Evolutionary conservation across 345 rosid genomes (phyloP).

Genomic region (Adansonia digitata): DNA sequence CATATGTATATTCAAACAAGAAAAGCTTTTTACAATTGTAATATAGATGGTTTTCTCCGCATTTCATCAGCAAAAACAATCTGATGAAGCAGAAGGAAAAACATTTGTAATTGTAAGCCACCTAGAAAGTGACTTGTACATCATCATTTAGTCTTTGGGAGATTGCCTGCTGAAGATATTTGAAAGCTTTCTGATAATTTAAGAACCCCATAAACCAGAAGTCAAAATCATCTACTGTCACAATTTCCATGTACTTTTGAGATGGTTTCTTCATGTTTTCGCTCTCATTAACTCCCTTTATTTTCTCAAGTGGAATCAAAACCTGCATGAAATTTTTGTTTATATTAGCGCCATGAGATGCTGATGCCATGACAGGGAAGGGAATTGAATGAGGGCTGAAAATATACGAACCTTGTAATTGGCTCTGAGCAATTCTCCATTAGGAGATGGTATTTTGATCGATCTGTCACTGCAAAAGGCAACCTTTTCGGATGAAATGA

Average conservation of each 20-base stretch:
- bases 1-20: too few relatives aligned
- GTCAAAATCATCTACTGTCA: conserved; percentile 62
- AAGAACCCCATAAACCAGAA: conserved; percentile 96
- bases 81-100: conserved; percentile 2
- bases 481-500: conserved; percentile 39
- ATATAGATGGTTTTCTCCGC: not conserved
- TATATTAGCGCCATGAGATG: not conserved
- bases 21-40: not conserved
- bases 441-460: conserved; percentile 32
- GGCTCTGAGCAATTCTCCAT: conserved; percentile 34
- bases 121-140: conserved; percentile 19
- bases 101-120: conserved; percentile 11
- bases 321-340: conserved; percentile 31
- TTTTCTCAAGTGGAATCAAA: conserved; percentile 51
- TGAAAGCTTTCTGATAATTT: conserved; percentile 64
- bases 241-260: conserved; percentile 61
- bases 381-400: not conserved
- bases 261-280: conserved; percentile 58
- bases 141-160: conserved; percentile 24
- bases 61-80: not conserved
- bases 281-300: conserved; percentile 47
- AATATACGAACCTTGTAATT: conserved; percentile 38
- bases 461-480: conserved; percentile 45
- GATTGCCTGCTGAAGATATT: conserved; percentile 46
- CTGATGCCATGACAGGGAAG: not conserved